These are phyloP conservation scores for Santalum album DNA, from an alignment of 164 flowering plant species.

Conservation along the genomic window DNA sequence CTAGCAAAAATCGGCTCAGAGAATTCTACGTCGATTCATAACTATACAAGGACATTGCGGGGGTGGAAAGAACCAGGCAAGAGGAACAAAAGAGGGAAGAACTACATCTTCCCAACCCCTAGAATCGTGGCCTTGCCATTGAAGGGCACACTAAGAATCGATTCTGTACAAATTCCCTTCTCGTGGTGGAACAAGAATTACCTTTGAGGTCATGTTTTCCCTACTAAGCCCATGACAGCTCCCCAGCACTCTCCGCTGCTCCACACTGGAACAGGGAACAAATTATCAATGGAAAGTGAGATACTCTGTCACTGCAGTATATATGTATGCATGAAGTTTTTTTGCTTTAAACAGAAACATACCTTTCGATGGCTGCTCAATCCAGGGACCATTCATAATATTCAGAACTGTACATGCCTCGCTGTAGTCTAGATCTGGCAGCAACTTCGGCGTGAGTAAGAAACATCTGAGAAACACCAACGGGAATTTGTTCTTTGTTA, in stretches of 20 bases:
- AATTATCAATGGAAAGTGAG: background rate
- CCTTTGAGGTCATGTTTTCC: slow-evolving; percentile 19
- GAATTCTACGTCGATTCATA: too few species aligned
- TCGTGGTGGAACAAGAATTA: background rate
- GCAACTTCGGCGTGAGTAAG: slow-evolving; percentile 80
- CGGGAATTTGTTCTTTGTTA: too few species aligned
- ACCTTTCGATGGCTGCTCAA: slow-evolving; percentile 70
- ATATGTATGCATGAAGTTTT: background rate
- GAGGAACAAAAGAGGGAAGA: too few species aligned
- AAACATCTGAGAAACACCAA: slow-evolving; percentile 56
- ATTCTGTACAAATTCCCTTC: too few species aligned
- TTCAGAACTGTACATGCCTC: slow-evolving; percentile 71
- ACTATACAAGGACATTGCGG: too few species aligned
- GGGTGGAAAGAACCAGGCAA: too few species aligned
- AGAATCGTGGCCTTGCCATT: too few species aligned
- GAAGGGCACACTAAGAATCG: too few species aligned
- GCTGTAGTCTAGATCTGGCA: slow-evolving; percentile 71
- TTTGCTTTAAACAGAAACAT: background rate
- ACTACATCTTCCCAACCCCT: too few species aligned
- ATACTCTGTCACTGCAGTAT: background rate
- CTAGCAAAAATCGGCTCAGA: too few species aligned
- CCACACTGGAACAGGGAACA: slow-evolving; percentile 34
- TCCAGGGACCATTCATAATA: slow-evolving; percentile 95
- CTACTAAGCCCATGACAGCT: slow-evolving; percentile 16
- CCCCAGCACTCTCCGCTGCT: slow-evolving; percentile 43